phyloP scores from a whole-genome alignment of 2,329 filamentous ascomycete genomes.

The Trichocomaceae sp. region DNA sequence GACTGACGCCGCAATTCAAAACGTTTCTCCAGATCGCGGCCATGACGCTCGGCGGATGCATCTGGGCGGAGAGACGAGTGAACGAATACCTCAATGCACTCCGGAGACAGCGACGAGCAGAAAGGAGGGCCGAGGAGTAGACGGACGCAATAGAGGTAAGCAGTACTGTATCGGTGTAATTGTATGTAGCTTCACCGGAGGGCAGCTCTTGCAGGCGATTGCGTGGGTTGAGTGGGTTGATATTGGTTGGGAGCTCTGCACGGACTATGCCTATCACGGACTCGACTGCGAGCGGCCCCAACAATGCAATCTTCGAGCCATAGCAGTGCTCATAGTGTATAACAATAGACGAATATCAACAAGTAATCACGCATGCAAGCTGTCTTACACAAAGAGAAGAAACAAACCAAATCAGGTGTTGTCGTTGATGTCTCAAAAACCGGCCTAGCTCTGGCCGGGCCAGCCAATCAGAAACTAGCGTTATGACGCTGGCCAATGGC shows the following conservation, averaged over 20 bases:
- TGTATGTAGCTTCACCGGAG: neutral
- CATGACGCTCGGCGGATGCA: constrained; percentile 44
- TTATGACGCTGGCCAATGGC: neutral
- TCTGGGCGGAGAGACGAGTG: constrained; percentile 44
- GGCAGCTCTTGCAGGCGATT: neutral
- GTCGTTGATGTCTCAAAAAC: constrained; percentile 8
- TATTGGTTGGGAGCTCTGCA: neutral
- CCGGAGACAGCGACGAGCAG: constrained; percentile 36
- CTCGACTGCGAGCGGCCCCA: neutral
- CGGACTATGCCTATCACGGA: neutral
- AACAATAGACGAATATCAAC: too few relatives aligned
- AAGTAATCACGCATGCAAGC: too few relatives aligned
- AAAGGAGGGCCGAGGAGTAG: constrained; percentile 19
- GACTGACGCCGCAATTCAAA: constrained; percentile 45
- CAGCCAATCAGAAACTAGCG: neutral
- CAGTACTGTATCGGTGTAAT: neutral
- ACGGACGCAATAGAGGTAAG: neutral
- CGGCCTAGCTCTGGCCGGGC: neutral
- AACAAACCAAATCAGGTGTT: too few relatives aligned
- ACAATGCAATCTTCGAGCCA: too few relatives aligned
- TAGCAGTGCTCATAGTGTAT: too few relatives aligned
- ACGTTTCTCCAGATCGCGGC: constrained; percentile 43
- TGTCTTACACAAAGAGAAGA: too few relatives aligned
- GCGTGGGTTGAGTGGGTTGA: neutral
- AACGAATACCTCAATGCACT: constrained; percentile 41